A percentile compares a stretch with the other conserved stretches of the same genome.
Evolutionary conservation across 2,329 filamentous ascomycete genomes (phyloP).

Genomic region (Gyromitra esculenta): DNA sequence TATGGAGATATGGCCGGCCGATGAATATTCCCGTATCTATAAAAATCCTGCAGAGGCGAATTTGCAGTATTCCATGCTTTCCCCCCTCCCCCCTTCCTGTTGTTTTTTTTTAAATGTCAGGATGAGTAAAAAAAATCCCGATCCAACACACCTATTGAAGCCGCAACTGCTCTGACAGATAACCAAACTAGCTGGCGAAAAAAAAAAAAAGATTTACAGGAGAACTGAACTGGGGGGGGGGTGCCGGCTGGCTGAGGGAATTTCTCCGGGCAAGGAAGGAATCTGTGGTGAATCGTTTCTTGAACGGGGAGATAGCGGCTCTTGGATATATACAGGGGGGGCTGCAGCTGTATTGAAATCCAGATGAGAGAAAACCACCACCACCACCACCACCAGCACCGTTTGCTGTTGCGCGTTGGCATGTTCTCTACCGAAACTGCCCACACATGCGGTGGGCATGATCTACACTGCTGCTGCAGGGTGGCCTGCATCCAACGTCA

Average conservation of each 20-base stretch:
- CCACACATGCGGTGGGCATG: slow-evolving; percentile 21
- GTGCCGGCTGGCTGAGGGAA: slow-evolving; percentile 19
- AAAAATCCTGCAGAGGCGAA: background rate
- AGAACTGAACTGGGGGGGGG: background rate
- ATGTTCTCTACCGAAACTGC: slow-evolving; percentile 7
- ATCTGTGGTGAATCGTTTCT: background rate
- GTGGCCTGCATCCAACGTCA: slow-evolving; percentile 29
- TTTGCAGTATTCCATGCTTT: slow-evolving; percentile 15
- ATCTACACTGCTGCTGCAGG: slow-evolving; percentile 26
- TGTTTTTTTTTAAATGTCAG: background rate
- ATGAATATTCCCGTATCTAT: slow-evolving; percentile 5
- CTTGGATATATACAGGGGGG: background rate
- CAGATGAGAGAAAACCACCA: too few relatives aligned
- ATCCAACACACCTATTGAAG: slow-evolving; percentile 17
- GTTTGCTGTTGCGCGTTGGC: too few relatives aligned
- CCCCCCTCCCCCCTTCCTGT: too few relatives aligned
- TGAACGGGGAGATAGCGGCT: slow-evolving; percentile 14
- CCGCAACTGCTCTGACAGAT: background rate
- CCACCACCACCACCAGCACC: too few relatives aligned
- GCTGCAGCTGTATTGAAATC: background rate
- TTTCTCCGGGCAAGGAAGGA: slow-evolving; percentile 5
- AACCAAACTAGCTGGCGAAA: background rate
- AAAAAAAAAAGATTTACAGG: background rate
- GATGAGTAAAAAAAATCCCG: background rate
- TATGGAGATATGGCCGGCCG: slow-evolving; percentile 15